Evolutionary conservation across 2,329 filamentous ascomycete species (phyloP).

Genomic region (Ophiostoma novo-ulmi): DNA sequence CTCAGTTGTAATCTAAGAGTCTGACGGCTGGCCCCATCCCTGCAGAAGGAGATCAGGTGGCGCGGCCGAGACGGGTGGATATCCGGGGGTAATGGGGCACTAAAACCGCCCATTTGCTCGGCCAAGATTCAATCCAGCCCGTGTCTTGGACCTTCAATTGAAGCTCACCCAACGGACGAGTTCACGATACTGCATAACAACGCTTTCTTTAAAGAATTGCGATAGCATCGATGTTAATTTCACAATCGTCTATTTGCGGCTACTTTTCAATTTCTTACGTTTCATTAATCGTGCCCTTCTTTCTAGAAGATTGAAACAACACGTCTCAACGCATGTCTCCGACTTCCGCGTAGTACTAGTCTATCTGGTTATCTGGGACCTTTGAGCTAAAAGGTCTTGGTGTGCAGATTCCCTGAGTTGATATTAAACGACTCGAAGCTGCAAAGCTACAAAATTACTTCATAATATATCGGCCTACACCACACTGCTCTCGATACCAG

Average conservation of each 20-base stretch:
- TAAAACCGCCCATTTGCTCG: background rate
- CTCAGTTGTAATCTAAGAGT: background rate
- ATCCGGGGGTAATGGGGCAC: background rate
- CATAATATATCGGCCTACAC: background rate
- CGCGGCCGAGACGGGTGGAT: slow-evolving; percentile 3
- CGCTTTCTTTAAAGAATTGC: background rate
- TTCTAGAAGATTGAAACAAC: background rate
- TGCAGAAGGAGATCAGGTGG: background rate
- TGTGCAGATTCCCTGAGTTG: background rate
- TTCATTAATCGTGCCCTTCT: background rate
- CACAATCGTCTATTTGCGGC: background rate
- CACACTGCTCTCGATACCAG: background rate
- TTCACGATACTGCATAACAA: background rate
- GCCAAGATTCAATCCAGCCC: background rate
- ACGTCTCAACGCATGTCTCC: background rate
- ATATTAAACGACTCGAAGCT: background rate
- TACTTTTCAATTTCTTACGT: background rate
- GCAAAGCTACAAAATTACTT: background rate
- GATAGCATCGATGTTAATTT: background rate
- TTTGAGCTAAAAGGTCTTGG: background rate
- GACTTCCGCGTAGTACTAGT: background rate
- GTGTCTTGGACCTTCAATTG: background rate
- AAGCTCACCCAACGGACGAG: background rate
- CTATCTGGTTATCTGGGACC: background rate
- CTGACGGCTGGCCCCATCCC: background rate